Conservation (phyloP, 345 rosid genomes). For the Eucalyptus victrix region DNA sequence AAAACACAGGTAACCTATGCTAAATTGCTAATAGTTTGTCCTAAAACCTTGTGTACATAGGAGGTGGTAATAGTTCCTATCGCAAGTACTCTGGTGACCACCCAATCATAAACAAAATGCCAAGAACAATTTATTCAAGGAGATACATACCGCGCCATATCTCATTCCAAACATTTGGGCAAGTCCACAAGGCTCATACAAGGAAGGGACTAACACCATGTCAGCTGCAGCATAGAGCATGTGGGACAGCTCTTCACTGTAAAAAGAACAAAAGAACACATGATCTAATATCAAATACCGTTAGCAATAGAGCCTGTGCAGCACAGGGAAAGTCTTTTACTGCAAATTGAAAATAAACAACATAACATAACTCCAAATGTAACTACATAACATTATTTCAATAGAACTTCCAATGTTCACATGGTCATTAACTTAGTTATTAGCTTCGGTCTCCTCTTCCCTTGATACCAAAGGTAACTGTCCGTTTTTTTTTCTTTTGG, state of each 20-base stretch:
- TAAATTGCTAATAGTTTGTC: neutral
- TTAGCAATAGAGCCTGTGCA: neutral
- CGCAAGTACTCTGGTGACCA: neutral
- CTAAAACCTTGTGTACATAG: neutral
- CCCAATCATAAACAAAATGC: neutral
- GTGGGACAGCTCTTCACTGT: conserved; percentile 51
- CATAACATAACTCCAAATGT: neutral
- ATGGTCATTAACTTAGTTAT: neutral
- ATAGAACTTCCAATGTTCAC: neutral
- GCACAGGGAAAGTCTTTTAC: neutral
- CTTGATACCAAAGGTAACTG: neutral
- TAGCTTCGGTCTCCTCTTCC: neutral
- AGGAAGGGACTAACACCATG: conserved; percentile 48
- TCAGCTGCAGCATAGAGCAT: conserved; percentile 62
- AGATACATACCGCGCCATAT: conserved; percentile 38
- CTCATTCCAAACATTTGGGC: conserved; percentile 60
- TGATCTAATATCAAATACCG: neutral
- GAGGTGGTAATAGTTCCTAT: neutral
- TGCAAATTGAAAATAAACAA: neutral
- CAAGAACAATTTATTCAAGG: neutral
- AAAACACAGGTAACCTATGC: neutral
- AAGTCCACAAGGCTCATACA: conserved; percentile 58
- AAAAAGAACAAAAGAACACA: neutral
- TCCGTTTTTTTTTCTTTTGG: neutral
- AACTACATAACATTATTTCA: neutral